Evolutionary conservation across 2,329 filamentous ascomycete species (phyloP).

Genomic region (Fusarium annulatum): DNA sequence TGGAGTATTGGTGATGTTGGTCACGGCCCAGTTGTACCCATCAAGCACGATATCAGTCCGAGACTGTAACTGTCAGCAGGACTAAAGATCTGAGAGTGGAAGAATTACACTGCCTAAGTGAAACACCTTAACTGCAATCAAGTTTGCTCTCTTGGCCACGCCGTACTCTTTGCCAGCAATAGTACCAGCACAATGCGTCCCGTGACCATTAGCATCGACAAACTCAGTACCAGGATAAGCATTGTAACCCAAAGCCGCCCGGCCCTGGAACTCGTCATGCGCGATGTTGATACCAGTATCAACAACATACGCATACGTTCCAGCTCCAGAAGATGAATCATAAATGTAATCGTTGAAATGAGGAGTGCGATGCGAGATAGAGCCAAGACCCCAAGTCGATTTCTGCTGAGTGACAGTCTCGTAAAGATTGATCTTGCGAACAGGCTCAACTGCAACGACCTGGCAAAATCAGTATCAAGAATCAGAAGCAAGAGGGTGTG

Average conservation of each 20-base stretch:
- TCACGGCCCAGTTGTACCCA: constrained; percentile 54
- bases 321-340: constrained; percentile 54
- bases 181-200: constrained; percentile 60
- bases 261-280: constrained; percentile 59
- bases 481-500: neutral
- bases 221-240: constrained; percentile 48
- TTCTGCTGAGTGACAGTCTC: constrained; percentile 49
- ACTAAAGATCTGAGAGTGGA: neutral
- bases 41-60: constrained; percentile 44
- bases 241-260: constrained; percentile 54
- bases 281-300: constrained; percentile 63
- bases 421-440: constrained; percentile 45
- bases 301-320: constrained; percentile 63
- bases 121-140: constrained; percentile 61
- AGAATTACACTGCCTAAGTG: constrained; percentile 35
- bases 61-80: constrained; percentile 28
- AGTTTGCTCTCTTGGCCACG: constrained; percentile 56
- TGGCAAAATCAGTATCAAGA: constrained; percentile 14
- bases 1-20: constrained; percentile 53
- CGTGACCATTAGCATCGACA: constrained; percentile 56
- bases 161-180: constrained; percentile 58
- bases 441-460: constrained; percentile 50
- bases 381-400: constrained; percentile 58
- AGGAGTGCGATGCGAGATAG: constrained; percentile 55
- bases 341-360: constrained; percentile 54